These are phyloP conservation scores for Willaertia magna DNA, from an alignment of 208 protist genomes.

Conservation along the genomic window DNA sequence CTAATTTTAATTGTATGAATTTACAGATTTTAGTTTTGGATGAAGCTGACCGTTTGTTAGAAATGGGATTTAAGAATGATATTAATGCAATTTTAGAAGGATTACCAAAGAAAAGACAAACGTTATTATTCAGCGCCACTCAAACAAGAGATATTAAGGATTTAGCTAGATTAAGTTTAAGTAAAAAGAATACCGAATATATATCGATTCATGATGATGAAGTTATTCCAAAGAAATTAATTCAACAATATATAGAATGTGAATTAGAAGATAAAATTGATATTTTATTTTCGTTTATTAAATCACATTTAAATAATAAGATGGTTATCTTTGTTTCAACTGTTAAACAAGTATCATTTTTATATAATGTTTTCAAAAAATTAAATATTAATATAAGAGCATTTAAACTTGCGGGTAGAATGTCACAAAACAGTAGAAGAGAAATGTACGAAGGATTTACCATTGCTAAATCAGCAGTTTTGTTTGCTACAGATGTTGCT, in stretches of 20 bases:
- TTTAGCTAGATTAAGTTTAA: conserved; percentile 69
- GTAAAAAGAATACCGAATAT: conserved; percentile 60
- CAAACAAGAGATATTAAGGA: conserved; percentile 87
- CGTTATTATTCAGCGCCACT: conserved; percentile 98
- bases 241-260: conserved; percentile 79
- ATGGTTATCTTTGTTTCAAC: conserved; percentile 94
- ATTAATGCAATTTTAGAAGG: conserved; percentile 81
- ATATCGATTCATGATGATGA: conserved; percentile 69
- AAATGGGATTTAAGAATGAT: conserved; percentile 88
- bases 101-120: conserved; percentile 80
- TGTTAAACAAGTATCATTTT: conserved; percentile 89
- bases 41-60: conserved; percentile 94
- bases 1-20: conserved; percentile 69
- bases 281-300: conserved; percentile 91
- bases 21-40: conserved; percentile 93
- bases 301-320: conserved; percentile 83
- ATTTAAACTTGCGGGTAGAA: neutral
- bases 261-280: conserved; percentile 85
- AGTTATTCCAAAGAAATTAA: conserved; percentile 69
- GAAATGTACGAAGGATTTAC: neutral
- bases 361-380: conserved; percentile 70
- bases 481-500: conserved; percentile 62
- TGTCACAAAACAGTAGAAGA: neutral
- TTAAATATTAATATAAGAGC: conserved; percentile 24
- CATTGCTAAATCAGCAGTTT: conserved; percentile 9